These are phyloP conservation scores for Peronospora tabacina DNA, from an alignment of 352 stramenopile genomes.

Conservation along the genomic window DNA sequence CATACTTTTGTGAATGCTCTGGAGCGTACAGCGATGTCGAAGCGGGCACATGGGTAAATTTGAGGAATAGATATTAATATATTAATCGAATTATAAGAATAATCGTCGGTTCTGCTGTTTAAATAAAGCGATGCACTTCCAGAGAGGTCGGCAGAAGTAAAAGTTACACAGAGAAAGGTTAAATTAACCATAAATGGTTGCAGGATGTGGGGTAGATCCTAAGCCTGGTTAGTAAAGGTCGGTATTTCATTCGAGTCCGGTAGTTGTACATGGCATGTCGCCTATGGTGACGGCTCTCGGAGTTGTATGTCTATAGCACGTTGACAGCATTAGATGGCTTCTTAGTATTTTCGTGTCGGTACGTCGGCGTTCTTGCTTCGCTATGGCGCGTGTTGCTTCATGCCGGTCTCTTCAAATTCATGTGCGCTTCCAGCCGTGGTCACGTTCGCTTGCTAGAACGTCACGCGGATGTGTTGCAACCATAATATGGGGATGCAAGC, in stretches of 20 bases:
- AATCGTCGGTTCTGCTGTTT: too few species aligned
- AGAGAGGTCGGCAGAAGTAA: too few species aligned
- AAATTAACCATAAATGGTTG: too few species aligned
- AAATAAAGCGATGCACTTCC: too few species aligned
- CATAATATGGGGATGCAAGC: not conserved
- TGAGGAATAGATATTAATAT: too few species aligned
- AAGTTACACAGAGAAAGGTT: too few species aligned
- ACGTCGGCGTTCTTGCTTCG: not conserved
- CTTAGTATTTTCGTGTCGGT: not conserved
- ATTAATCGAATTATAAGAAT: too few species aligned
- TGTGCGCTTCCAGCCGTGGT: not conserved
- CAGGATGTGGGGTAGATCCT: conserved; percentile 31
- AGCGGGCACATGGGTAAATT: too few species aligned
- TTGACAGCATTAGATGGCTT: not conserved
- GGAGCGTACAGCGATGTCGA: too few species aligned
- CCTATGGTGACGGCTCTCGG: not conserved
- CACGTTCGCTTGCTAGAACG: not conserved
- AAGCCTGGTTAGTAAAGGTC: conserved; percentile 3
- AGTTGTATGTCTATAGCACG: not conserved
- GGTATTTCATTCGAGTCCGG: not conserved
- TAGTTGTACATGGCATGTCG: not conserved
- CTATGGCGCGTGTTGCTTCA: not conserved
- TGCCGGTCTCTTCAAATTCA: not conserved
- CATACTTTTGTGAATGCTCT: too few species aligned
- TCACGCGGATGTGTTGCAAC: not conserved